These are phyloP conservation scores for Aphanoascus verrucosus DNA, from an alignment of 2,329 filamentous ascomycete species.

Conservation along the genomic window DNA sequence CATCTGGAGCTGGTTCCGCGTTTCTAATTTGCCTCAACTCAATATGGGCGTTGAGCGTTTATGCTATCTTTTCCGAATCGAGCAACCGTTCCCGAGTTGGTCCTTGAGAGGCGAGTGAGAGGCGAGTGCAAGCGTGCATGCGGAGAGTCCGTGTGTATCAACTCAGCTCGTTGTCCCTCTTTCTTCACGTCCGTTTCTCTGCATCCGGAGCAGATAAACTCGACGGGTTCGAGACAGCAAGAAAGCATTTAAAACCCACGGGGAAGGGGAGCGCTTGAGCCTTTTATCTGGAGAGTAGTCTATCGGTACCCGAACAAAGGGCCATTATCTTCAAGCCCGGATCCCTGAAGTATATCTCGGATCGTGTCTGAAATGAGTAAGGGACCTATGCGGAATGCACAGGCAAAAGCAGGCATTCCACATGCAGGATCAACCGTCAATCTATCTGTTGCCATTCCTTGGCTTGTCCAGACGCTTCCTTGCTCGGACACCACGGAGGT, in stretches of 20 bases:
- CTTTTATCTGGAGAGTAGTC: background rate
- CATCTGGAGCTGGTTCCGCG: background rate
- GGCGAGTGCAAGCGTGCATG: too few relatives aligned
- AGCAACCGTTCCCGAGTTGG: background rate
- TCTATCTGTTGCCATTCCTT: background rate
- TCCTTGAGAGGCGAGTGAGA: background rate
- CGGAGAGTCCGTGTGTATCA: too few relatives aligned
- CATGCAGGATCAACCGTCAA: conserved; percentile 2
- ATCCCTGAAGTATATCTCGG: background rate
- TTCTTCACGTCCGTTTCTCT: too few relatives aligned
- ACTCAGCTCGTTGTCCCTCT: too few relatives aligned
- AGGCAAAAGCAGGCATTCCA: background rate
- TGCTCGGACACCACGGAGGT: background rate
- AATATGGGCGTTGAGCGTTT: background rate
- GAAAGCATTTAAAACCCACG: background rate
- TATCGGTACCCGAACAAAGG: background rate
- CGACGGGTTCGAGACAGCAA: too few relatives aligned
- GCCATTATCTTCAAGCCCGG: background rate
- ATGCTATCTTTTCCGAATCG: background rate
- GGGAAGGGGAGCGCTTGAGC: background rate
- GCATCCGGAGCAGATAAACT: too few relatives aligned
- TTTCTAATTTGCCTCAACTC: background rate
- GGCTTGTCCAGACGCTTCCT: background rate
- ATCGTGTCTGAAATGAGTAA: background rate
- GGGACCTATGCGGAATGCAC: background rate